Evolutionary conservation across 495 filamentous ascomycete species (phyloP), one percentile per base, ranked within the genome.

Genomic region (Opeltia flavorubescens): DNA sequence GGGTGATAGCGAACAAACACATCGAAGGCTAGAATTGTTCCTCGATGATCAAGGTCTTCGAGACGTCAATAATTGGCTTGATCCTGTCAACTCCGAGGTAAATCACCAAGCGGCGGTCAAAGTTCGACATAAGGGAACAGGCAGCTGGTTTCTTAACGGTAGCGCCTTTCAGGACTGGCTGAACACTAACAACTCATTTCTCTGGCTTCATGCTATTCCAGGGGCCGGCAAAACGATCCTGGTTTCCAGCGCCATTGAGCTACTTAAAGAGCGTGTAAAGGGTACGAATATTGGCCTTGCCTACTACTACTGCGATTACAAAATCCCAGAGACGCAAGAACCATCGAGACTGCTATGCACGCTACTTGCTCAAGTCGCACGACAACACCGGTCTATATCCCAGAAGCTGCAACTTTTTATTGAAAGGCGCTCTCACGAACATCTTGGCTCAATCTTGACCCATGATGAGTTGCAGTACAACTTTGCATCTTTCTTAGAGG

Each of bases 261-360:
- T 20, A 12, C 38, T 41, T 13, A 41, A 41, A 13, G 20, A 25
- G 4, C 13, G 25, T 21, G 38, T 41, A 5, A 21, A 41, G 21
- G 21, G 25, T 21, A n/a, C 15, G 4, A 21, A 25, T 25, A 11
- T 25, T 25, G 38, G 38, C 21, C 18, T 41, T 17, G 38, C 38
- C 25, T 41, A 41, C 25, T 41, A 23, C 20, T 41, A 41, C 11
- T 41, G 38, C 11, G 38, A 41, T 41, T 41, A 41, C 38, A 41
- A 25, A 13, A 21, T 23, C 5, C 21, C 17, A 11, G 25, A 21
- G 17, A 41, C 21, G 38, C 38, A 41, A 41, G 38, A 41, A 21
- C 38, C 38, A 21, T 41, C 38, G 1, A 41, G 25, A 11, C 18
- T 41, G 4, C 38, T 41, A 1, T 41, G 38, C 21, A 41, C 38